These are phyloP conservation scores for Alternaria sp. DNA, from an alignment of 2,329 filamentous ascomycete species.

Conservation along the genomic window DNA sequence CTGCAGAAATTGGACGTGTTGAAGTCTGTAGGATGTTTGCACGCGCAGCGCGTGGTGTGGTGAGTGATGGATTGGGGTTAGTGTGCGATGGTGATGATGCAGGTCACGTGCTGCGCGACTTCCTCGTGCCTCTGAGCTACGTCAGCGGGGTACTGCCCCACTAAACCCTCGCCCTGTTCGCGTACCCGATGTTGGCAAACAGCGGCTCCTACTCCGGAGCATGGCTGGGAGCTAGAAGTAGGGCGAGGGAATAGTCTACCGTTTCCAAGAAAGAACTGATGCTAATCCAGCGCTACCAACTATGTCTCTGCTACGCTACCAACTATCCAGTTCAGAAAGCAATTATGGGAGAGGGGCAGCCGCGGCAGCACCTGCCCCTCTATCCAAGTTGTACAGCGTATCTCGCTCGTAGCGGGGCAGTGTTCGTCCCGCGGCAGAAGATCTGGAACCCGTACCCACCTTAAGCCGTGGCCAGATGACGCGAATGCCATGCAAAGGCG, in stretches of 20 bases:
- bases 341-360: not conserved
- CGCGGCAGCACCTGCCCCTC: not conserved
- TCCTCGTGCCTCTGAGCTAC: conserved; percentile 20
- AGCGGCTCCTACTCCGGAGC: not conserved
- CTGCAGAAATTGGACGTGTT: not conserved
- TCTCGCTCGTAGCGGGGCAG: conserved; percentile 15
- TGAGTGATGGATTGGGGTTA: not conserved
- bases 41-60: not conserved
- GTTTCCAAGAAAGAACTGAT: not conserved
- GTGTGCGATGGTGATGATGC: conserved; percentile 13
- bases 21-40: not conserved
- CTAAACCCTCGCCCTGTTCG: not conserved
- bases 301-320: not conserved
- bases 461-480: conserved; percentile 22
- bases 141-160: conserved; percentile 18
- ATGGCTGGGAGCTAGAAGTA: not conserved
- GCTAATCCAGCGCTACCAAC: not conserved
- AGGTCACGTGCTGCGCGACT: conserved; percentile 24
- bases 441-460: conserved; percentile 15
- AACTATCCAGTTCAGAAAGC: not conserved
- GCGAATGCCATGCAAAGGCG: conserved; percentile 28
- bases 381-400: conserved; percentile 1
- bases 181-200: not conserved
- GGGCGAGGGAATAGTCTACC: not conserved
- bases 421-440: not conserved